Evolutionary conservation across 768 basidiomycete genomes (phyloP).

Genomic region (Multifurca ochricompacta): DNA sequence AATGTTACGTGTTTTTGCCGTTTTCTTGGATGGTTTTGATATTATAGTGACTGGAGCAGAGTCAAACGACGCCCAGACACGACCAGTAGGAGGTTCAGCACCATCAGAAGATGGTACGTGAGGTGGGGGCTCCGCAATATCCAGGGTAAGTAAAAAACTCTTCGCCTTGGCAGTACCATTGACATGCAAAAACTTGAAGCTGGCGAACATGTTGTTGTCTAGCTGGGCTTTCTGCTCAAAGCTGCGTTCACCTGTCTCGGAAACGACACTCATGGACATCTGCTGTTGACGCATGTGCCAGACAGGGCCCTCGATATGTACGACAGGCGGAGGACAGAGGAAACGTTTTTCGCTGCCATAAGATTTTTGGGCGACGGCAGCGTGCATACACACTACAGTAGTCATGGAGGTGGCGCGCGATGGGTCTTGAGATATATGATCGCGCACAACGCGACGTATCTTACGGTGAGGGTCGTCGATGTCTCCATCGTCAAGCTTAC

Average conservation of each 20-base stretch:
- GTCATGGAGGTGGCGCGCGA: slow-evolving; percentile 80
- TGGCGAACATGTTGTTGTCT: slow-evolving; percentile 78
- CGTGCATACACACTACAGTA: slow-evolving; percentile 83
- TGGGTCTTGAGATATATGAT: slow-evolving; percentile 72
- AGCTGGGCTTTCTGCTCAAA: slow-evolving; percentile 79
- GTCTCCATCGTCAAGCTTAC: slow-evolving; percentile 60
- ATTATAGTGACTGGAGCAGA: slow-evolving; percentile 91
- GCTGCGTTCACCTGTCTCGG: slow-evolving; percentile 74
- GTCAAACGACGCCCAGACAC: slow-evolving; percentile 86
- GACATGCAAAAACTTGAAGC: slow-evolving; percentile 89
- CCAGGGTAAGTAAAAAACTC: slow-evolving; percentile 79
- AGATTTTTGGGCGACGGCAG: slow-evolving; percentile 92
- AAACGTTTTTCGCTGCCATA: slow-evolving; percentile 95
- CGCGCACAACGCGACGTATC: slow-evolving; percentile 78
- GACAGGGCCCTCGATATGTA: slow-evolving; percentile 85
- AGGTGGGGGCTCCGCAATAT: slow-evolving; percentile 70
- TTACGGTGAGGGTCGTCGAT: slow-evolving; percentile 63
- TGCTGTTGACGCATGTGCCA: slow-evolving; percentile 78
- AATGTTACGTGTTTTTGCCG: slow-evolving; percentile 88
- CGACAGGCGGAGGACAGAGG: slow-evolving; percentile 87
- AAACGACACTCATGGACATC: slow-evolving; percentile 79
- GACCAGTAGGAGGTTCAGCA: slow-evolving; percentile 38
- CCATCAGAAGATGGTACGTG: slow-evolving; percentile 34
- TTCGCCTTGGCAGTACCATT: slow-evolving; percentile 84
- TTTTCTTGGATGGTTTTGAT: slow-evolving; percentile 96